phyloP scores from a whole-genome alignment of 1,284 basidiomycete genomes.

The Boletellus deceptivus region DNA sequence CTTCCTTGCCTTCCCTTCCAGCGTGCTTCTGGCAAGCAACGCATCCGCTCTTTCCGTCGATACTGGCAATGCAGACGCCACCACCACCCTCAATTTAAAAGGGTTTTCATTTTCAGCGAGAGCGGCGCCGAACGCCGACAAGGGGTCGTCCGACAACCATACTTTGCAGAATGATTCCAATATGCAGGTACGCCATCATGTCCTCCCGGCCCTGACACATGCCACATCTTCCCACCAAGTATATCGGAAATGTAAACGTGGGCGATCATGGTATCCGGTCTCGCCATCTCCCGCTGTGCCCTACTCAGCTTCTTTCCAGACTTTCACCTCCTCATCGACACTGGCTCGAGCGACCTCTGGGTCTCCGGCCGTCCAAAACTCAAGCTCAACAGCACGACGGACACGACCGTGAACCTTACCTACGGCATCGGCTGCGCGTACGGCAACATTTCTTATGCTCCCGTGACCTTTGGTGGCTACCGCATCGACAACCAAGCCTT shows the following conservation, averaged over 20 bases:
- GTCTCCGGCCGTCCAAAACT: constrained; percentile 18
- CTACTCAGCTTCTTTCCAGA: constrained; percentile 13
- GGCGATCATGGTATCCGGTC: constrained; percentile 26
- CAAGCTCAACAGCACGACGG: constrained; percentile 20
- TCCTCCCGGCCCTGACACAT: not conserved
- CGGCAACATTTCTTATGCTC: constrained; percentile 24
- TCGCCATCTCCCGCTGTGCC: not conserved
- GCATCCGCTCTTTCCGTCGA: constrained; percentile 17
- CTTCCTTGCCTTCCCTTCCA: constrained; percentile 11
- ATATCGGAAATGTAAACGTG: constrained; percentile 31
- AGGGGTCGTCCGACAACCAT: constrained; percentile 24
- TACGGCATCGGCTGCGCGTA: constrained; percentile 31
- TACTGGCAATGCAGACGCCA: not conserved
- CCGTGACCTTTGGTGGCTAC: constrained; percentile 27
- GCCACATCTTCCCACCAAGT: constrained; percentile 13
- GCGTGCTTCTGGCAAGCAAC: constrained; percentile 35
- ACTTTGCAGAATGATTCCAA: constrained; percentile 25
- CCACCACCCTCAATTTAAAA: constrained; percentile 10
- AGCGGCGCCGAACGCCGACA: constrained; percentile 16
- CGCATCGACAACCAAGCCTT: constrained; percentile 26
- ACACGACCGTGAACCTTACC: constrained; percentile 30
- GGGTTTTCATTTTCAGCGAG: constrained; percentile 23
- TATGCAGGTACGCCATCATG: constrained; percentile 24
- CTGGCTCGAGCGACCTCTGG: constrained; percentile 33
- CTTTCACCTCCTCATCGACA: constrained; percentile 28